These are phyloP conservation scores for Phytophthora fragariaefolia DNA, from an alignment of 352 stramenopile genomes.

Conservation along the genomic window DNA sequence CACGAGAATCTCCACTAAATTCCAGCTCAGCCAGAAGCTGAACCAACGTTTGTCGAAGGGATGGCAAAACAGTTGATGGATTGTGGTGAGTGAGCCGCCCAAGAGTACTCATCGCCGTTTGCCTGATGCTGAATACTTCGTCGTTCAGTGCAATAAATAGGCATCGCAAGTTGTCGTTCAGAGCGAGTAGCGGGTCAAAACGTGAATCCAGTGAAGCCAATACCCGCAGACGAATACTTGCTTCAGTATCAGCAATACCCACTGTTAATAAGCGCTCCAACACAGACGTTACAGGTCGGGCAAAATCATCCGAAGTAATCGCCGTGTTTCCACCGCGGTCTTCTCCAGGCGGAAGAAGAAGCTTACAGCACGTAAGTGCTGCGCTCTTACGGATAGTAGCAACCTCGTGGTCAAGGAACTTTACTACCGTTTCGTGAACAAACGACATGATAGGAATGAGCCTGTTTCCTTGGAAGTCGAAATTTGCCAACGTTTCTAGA, in stretches of 20 bases:
- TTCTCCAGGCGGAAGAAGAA: slow-evolving; percentile 77
- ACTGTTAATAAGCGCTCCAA: slow-evolving; percentile 84
- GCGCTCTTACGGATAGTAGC: slow-evolving; percentile 85
- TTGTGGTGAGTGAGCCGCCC: slow-evolving; percentile 88
- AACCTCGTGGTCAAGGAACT: slow-evolving; percentile 89
- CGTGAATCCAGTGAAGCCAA: slow-evolving; percentile 81
- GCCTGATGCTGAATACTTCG: slow-evolving; percentile 88
- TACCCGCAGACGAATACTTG: slow-evolving; percentile 83
- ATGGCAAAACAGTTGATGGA: slow-evolving; percentile 79
- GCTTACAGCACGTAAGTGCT: slow-evolving; percentile 89
- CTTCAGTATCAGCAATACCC: slow-evolving; percentile 87
- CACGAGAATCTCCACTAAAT: slow-evolving; percentile 81
- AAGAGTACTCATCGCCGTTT: slow-evolving; percentile 89
- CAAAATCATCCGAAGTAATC: slow-evolving; percentile 79
- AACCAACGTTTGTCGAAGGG: slow-evolving; percentile 84
- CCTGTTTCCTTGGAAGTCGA: slow-evolving; percentile 88
- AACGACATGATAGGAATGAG: slow-evolving; percentile 90
- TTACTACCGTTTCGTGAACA: slow-evolving; percentile 88
- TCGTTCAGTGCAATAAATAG: slow-evolving; percentile 90
- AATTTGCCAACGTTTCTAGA: slow-evolving; percentile 85
- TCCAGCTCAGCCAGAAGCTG: slow-evolving; percentile 88
- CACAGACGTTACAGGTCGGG: slow-evolving; percentile 73
- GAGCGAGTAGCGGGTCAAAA: slow-evolving; percentile 80
- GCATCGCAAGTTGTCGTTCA: slow-evolving; percentile 87
- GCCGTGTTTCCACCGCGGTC: slow-evolving; percentile 45